These are phyloP conservation scores for Porodaedalea pini DNA, from an alignment of 1,284 basidiomycete genomes.

Conservation along the genomic window DNA sequence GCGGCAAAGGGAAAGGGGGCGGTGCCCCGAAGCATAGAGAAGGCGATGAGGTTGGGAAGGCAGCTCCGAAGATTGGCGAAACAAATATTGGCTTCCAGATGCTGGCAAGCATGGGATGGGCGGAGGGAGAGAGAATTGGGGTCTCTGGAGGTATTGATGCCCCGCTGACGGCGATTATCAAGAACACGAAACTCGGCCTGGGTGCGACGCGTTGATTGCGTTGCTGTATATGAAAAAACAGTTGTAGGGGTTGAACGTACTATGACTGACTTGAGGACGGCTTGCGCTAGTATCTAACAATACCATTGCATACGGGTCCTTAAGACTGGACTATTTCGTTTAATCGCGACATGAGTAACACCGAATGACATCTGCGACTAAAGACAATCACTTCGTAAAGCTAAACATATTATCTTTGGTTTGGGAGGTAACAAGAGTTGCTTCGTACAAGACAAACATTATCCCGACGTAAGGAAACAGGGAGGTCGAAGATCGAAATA, in stretches of 20 bases:
- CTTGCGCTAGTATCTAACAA: too few relatives aligned
- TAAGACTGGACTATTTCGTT: too few relatives aligned
- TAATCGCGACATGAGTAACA: background rate
- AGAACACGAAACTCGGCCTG: slow-evolving; percentile 68
- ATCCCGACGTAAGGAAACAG: too few relatives aligned
- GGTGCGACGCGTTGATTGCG: slow-evolving; percentile 10
- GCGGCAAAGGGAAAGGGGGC: slow-evolving; percentile 30
- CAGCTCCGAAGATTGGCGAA: slow-evolving; percentile 70
- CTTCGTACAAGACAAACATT: background rate
- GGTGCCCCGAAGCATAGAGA: slow-evolving; percentile 51
- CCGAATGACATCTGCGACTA: too few relatives aligned
- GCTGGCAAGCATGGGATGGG: slow-evolving; percentile 76
- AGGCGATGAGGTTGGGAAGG: slow-evolving; percentile 74
- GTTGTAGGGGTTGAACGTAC: too few relatives aligned
- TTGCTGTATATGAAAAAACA: background rate
- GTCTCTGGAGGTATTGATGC: slow-evolving; percentile 57
- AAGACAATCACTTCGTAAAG: too few relatives aligned
- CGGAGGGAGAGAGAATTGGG: slow-evolving; percentile 66
- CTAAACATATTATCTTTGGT: background rate
- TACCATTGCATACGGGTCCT: too few relatives aligned
- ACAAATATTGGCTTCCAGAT: slow-evolving; percentile 74
- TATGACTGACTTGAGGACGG: too few relatives aligned
- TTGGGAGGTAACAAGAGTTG: too few relatives aligned
- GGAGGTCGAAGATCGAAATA: too few relatives aligned
- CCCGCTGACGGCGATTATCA: slow-evolving; percentile 70